Evolutionary conservation across 2,329 filamentous ascomycete genomes (phyloP).

Genomic region (Colletotrichum spaethianum): DNA sequence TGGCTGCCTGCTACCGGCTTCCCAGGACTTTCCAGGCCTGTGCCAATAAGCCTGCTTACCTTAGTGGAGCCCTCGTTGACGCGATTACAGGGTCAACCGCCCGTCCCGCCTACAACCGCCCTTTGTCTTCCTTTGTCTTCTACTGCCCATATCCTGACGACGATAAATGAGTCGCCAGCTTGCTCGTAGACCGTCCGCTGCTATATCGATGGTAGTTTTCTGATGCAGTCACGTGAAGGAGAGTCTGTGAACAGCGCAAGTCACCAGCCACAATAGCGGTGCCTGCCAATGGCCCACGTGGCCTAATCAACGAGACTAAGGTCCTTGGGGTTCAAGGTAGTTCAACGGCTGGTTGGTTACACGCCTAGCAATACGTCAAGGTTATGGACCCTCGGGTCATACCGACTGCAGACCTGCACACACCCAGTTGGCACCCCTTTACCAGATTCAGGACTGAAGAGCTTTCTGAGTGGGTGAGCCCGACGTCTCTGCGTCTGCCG

Average conservation of each 20-base stretch:
- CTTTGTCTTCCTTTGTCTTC: background rate
- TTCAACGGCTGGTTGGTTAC: background rate
- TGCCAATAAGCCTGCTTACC: too few relatives aligned
- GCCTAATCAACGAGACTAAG: background rate
- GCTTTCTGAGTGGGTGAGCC: background rate
- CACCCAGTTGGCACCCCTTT: background rate
- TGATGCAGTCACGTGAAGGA: background rate
- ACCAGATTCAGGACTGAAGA: background rate
- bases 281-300: background rate
- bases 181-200: background rate
- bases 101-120: too few relatives aligned
- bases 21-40: too few relatives aligned
- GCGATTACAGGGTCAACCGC: too few relatives aligned
- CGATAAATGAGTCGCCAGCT: background rate
- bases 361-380: background rate
- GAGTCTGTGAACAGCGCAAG: background rate
- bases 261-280: background rate
- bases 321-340: too few relatives aligned
- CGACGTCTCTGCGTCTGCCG: background rate
- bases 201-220: background rate
- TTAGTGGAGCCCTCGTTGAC: too few relatives aligned
- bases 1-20: too few relatives aligned
- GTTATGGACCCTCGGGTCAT: background rate
- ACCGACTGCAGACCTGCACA: background rate
- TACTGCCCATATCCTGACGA: background rate